Evolutionary conservation across 495 filamentous ascomycete genomes (phyloP).

Genomic region (Penicillium tannophilum): DNA sequence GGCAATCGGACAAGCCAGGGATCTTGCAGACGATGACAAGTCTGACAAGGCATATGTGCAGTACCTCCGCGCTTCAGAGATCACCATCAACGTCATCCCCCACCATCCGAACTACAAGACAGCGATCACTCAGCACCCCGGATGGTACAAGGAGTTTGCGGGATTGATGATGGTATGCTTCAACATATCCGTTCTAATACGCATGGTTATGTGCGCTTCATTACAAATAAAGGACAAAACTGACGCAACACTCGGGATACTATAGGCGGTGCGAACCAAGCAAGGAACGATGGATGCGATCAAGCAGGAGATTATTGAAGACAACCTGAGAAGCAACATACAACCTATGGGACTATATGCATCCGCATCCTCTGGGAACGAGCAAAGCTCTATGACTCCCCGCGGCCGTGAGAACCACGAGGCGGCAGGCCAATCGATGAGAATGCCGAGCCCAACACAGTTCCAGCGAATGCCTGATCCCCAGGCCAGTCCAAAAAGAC

Average conservation of each 20-base stretch:
- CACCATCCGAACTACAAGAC: conserved; percentile 64
- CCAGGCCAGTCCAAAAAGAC: conserved; percentile 24
- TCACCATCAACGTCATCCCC: conserved; percentile 74
- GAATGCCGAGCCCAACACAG: conserved; percentile 50
- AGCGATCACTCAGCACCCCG: conserved; percentile 33
- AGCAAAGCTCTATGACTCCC: conserved; percentile 7
- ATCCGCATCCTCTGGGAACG: conserved; percentile 14
- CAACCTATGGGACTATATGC: conserved; percentile 28
- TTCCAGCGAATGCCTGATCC: conserved; percentile 33
- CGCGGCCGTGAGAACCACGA: conserved; percentile 30
- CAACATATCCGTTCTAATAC: background rate
- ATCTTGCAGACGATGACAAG: conserved; percentile 49
- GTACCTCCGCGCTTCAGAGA: conserved; percentile 77
- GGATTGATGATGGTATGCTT: conserved; percentile 43
- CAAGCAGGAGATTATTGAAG: conserved; percentile 48
- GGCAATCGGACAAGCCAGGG: conserved; percentile 38
- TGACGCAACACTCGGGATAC: conserved; percentile 12
- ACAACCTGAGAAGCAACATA: conserved; percentile 40
- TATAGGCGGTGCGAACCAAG: conserved; percentile 49
- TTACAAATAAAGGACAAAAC: background rate
- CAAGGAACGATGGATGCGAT: conserved; percentile 48
- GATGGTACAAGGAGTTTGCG: conserved; percentile 46
- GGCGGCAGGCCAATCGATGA: conserved; percentile 19
- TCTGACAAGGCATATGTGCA: conserved; percentile 71
- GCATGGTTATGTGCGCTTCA: background rate